Conservation (phyloP, 345 rosid species). For the Tarenaya hassleriana region DNA sequence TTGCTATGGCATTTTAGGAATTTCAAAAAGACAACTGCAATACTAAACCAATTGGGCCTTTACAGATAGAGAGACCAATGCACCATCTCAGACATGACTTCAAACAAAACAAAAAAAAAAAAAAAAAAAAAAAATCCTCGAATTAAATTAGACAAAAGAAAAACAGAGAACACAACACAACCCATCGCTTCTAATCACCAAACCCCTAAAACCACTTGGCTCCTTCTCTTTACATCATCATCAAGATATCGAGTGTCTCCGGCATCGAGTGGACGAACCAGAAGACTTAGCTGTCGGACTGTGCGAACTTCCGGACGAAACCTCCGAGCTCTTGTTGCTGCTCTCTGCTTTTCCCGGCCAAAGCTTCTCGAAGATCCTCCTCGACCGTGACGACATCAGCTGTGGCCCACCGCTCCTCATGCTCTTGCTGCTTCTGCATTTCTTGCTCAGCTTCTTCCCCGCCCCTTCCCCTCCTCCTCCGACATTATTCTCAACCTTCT, state of each 20-base stretch:
- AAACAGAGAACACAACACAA: conserved; percentile 10
- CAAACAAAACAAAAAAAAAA: background rate
- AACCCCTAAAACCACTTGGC: conserved; percentile 14
- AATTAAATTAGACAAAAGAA: too few species aligned
- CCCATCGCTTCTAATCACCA: background rate
- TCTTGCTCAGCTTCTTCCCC: conserved; percentile 42
- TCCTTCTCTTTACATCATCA: conserved; percentile 23
- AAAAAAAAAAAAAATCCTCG: background rate
- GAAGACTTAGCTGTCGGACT: conserved; percentile 77
- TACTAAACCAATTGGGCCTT: too few species aligned
- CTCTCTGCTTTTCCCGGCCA: conserved; percentile 58
- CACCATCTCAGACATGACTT: conserved; percentile 18
- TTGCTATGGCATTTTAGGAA: too few species aligned
- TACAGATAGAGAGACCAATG: conserved; percentile 5
- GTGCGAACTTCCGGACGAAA: conserved; percentile 80
- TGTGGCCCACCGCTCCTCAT: conserved; percentile 56
- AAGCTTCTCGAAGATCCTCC: conserved; percentile 73
- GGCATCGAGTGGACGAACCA: conserved; percentile 55
- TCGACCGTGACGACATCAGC: conserved; percentile 79
- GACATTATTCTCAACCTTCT: conserved; percentile 37
- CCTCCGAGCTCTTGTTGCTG: conserved; percentile 57
- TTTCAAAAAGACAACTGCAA: too few species aligned
- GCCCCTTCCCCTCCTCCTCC: conserved; percentile 28
- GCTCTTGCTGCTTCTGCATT: conserved; percentile 52
- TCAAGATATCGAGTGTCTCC: conserved; percentile 75